A percentile compares a stretch with the other conserved stretches of the same genome.
Conservation (phyloP, 2,329 filamentous ascomycete genomes). For the Neospermospora avenae region DNA sequence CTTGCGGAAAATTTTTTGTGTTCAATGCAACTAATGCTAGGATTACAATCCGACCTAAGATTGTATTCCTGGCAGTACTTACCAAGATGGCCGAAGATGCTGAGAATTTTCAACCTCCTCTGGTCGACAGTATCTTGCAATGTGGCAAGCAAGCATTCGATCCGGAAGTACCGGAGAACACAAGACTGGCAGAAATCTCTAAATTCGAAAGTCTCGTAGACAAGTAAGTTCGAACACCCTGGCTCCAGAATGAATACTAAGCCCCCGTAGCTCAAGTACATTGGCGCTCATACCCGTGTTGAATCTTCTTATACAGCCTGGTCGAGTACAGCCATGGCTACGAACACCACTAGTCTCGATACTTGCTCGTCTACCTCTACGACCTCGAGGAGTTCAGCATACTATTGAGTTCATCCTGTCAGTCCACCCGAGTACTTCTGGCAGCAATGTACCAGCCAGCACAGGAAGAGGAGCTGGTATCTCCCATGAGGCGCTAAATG, state of each 20-base stretch:
- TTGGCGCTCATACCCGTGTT: conserved; percentile 58
- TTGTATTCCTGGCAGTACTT: background rate
- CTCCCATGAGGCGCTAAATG: conserved; percentile 63
- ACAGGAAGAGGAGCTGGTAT: conserved; percentile 55
- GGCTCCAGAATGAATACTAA: conserved; percentile 14
- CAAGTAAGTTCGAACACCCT: conserved; percentile 14
- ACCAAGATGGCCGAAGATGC: conserved; percentile 2
- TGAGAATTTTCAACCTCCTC: conserved; percentile 21
- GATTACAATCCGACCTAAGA: background rate
- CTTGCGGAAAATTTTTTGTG: too few relatives aligned
- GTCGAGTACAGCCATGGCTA: conserved; percentile 57
- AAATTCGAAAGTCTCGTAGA: conserved; percentile 27
- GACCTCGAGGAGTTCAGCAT: conserved; percentile 60
- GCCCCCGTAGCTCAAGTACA: conserved; percentile 39
- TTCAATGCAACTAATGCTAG: too few relatives aligned
- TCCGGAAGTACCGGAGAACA: conserved; percentile 23
- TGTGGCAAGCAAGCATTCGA: conserved; percentile 32
- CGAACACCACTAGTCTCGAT: conserved; percentile 52
- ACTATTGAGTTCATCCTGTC: conserved; percentile 70
- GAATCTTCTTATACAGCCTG: conserved; percentile 61
- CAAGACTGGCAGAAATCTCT: conserved; percentile 15
- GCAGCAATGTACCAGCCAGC: conserved; percentile 22
- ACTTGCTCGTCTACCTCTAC: conserved; percentile 58
- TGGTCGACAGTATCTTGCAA: conserved; percentile 32
- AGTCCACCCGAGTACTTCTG: conserved; percentile 50